These are phyloP conservation scores for Phytomonas francai DNA, from an alignment of 208 protist genomes.

Conservation along the genomic window DNA sequence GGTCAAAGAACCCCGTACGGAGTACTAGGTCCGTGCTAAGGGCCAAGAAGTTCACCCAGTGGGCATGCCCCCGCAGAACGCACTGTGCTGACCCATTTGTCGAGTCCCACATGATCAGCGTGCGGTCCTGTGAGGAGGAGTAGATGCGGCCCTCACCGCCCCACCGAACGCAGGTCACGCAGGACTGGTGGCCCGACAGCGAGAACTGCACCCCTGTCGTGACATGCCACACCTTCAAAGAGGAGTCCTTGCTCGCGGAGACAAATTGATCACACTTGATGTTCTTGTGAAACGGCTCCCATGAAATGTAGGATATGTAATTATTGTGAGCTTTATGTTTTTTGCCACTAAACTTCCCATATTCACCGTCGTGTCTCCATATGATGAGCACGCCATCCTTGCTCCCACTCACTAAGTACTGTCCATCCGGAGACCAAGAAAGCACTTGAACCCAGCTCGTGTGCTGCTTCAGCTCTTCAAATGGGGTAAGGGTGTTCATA, in stretches of 20 bases:
- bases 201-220: conserved; percentile 69
- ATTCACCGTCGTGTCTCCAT: conserved; percentile 87
- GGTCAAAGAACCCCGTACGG: conserved; percentile 93
- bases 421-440: conserved; percentile 93
- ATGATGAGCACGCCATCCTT: conserved; percentile 90
- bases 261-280: conserved; percentile 75
- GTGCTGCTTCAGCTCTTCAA: conserved; percentile 88
- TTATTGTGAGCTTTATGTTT: conserved; percentile 90
- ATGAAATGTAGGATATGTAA: conserved; percentile 93
- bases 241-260: conserved; percentile 91
- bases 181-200: conserved; percentile 92
- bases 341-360: conserved; percentile 67
- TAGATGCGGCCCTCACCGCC: conserved; percentile 92
- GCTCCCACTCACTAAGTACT: conserved; percentile 90
- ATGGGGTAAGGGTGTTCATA: conserved; percentile 92
- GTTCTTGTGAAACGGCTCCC: conserved; percentile 95
- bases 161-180: conserved; percentile 97
- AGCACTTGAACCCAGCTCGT: conserved; percentile 95
- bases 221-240: conserved; percentile 87
- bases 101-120: conserved; percentile 94
- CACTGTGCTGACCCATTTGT: conserved; percentile 50
- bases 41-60: conserved; percentile 99
- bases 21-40: conserved; percentile 97
- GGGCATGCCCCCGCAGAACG: conserved; percentile 94
- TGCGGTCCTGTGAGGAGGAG: conserved; percentile 95